A percentile compares a stretch with the other conserved stretches of the same genome.
Evolutionary conservation across 2,329 filamentous ascomycete species (phyloP).

Genomic region (Nothopassalora personata): DNA sequence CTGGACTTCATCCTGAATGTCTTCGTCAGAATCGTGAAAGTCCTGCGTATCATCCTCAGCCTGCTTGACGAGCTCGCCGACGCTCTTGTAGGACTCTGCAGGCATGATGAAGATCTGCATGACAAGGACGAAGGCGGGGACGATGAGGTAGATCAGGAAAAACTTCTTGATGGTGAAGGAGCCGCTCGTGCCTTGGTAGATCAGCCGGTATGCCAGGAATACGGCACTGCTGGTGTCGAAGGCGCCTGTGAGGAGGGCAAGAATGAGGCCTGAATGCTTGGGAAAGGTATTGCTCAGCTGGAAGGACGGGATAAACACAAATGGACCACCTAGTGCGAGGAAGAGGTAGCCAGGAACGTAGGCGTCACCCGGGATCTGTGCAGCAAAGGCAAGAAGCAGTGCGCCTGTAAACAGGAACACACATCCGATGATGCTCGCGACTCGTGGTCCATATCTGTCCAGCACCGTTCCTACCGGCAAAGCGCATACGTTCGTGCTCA

Average conservation of each 20-base stretch:
- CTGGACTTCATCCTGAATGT: conserved; percentile 49
- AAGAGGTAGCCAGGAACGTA: conserved; percentile 48
- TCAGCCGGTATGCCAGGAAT: conserved; percentile 44
- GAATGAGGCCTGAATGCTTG: conserved; percentile 45
- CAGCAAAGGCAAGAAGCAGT: conserved; percentile 64
- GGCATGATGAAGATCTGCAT: conserved; percentile 46
- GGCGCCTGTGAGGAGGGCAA: conserved; percentile 47
- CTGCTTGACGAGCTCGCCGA: conserved; percentile 74
- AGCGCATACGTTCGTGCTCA: conserved; percentile 80
- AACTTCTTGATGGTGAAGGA: conserved; percentile 44
- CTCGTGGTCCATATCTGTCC: conserved; percentile 72
- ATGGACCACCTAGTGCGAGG: conserved; percentile 46
- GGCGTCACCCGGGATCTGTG: conserved; percentile 59
- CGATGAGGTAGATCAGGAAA: conserved; percentile 47
- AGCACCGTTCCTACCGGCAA: conserved; percentile 80
- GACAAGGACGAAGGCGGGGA: conserved; percentile 41
- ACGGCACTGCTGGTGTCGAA: conserved; percentile 48
- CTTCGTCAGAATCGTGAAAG: conserved; percentile 52
- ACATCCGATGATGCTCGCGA: conserved; percentile 67
- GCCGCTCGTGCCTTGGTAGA: conserved; percentile 41
- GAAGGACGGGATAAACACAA: conserved; percentile 49
- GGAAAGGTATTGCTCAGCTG: conserved; percentile 49
- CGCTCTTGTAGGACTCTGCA: conserved; percentile 46
- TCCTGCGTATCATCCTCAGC: conserved; percentile 49
- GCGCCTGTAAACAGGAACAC: conserved; percentile 65